Percentiles rank a stretch among this genome's conserved stretches.
Evolutionary conservation across 1,284 basidiomycete genomes (phyloP).

Genomic region (Sanghuangporus weigelae): DNA sequence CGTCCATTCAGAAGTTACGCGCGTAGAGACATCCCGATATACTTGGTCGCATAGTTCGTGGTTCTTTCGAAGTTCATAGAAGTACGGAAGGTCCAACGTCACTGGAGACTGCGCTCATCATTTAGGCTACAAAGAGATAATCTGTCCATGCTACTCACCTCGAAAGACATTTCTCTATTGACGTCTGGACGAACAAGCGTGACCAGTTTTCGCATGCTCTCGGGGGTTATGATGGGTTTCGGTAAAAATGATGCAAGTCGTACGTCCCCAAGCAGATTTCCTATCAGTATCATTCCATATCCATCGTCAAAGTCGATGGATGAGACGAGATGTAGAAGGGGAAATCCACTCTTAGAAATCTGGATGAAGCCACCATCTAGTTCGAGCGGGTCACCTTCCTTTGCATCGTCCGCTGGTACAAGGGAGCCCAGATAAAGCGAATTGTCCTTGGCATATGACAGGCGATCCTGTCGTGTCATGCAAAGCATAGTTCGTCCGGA

Average conservation of each 20-base stretch:
- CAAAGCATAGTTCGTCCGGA: background rate
- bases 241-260: background rate
- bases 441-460: background rate
- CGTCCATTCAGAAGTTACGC: background rate
- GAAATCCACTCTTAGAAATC: background rate
- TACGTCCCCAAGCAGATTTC: background rate
- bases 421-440: background rate
- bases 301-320: constrained; percentile 11
- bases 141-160: background rate
- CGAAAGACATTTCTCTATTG: background rate
- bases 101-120: background rate
- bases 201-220: background rate
- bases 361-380: background rate
- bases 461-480: background rate
- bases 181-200: background rate
- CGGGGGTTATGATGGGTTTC: background rate
- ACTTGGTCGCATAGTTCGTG: background rate
- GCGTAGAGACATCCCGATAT: background rate
- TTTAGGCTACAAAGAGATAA: background rate
- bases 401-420: background rate
- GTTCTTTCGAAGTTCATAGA: background rate
- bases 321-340: background rate
- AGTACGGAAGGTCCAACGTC: background rate
- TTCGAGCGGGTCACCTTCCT: background rate
- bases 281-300: constrained; percentile 1